Conservation (phyloP, 768 basidiomycete species). For the Termitomyces sp. region DNA sequence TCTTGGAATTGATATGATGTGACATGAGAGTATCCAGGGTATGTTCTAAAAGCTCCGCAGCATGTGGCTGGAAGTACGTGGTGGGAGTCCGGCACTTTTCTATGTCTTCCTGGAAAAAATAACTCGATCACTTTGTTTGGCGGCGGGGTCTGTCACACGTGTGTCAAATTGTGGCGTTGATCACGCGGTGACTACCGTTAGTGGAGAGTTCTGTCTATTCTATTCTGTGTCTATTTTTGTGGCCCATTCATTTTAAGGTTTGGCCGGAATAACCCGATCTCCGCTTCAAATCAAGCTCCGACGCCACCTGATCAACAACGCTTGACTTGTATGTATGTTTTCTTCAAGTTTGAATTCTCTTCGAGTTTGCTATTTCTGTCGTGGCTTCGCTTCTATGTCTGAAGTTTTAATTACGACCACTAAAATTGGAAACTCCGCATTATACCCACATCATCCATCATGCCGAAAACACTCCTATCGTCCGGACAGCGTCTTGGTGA, state of each 20-base stretch:
- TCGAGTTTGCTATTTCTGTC: background rate
- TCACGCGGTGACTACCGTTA: conserved; percentile 2
- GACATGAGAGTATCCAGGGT: background rate
- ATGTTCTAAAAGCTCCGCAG: background rate
- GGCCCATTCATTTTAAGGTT: no score
- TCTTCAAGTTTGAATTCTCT: background rate
- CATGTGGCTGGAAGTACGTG: background rate
- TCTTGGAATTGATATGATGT: background rate
- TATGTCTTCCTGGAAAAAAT: background rate
- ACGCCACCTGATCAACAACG: background rate
- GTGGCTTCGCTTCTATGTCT: background rate
- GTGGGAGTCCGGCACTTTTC: background rate
- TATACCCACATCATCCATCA: no score
- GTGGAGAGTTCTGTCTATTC: background rate
- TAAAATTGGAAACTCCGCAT: background rate
- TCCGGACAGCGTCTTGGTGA: background rate
- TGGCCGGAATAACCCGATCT: background rate
- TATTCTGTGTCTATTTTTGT: background rate
- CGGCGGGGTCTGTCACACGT: conserved; percentile 2
- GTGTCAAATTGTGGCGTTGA: conserved; percentile 10
- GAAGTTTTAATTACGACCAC: background rate
- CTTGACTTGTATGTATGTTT: background rate
- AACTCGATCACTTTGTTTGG: background rate
- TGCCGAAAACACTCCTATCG: no score
- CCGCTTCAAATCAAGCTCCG: background rate